Conservation (phyloP, 495 filamentous ascomycete genomes). For the Hamigera avellanea region DNA sequence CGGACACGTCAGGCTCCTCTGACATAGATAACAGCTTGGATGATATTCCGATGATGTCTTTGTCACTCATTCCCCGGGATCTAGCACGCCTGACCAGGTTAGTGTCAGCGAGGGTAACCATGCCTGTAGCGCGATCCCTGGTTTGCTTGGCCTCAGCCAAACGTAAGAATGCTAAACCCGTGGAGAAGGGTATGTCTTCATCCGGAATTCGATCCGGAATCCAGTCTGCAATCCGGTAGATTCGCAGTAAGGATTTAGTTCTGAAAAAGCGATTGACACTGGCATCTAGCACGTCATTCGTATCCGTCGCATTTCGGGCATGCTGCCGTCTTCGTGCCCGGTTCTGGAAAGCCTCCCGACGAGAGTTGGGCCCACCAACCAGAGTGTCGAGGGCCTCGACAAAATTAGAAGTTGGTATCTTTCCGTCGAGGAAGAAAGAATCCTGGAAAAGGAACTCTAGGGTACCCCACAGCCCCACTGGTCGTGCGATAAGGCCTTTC, state of each 20-base stretch:
- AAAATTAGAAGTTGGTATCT: background rate
- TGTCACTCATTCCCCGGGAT: background rate
- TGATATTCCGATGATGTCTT: background rate
- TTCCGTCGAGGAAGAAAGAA: background rate
- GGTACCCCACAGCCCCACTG: no score
- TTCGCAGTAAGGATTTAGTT: no score
- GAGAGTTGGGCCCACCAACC: no score
- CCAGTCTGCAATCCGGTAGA: no score
- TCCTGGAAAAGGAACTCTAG: background rate
- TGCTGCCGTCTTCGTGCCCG: no score
- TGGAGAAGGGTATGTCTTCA: no score
- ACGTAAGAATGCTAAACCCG: no score
- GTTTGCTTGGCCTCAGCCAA: background rate
- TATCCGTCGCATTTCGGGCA: background rate
- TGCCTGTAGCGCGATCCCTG: background rate
- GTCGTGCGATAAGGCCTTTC: no score
- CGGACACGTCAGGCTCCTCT: background rate
- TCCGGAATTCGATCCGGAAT: no score
- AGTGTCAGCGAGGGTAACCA: no score
- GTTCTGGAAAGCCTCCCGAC: no score
- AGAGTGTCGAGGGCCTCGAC: background rate
- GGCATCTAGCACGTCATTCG: background rate
- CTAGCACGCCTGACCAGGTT: background rate
- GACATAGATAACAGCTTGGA: no score
- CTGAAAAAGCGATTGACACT: background rate